Conservation (phyloP, 192 early-diverging fungal genomes). For the Funneliformis mosseae region DNA sequence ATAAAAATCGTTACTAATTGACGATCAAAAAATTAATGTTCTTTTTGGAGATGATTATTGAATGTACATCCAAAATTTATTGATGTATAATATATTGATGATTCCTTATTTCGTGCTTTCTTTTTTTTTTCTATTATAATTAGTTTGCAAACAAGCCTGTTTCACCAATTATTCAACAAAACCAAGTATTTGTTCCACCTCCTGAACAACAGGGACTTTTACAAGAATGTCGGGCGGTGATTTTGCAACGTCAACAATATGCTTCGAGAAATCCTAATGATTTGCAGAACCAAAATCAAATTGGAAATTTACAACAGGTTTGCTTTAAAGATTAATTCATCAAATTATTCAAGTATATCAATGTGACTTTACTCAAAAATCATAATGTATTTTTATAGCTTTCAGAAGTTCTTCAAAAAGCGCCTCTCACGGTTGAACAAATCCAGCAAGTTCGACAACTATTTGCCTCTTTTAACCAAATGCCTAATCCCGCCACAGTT, state of each 20-base stretch:
- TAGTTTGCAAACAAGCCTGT: constrained; percentile 5
- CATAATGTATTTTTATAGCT: constrained; percentile 44
- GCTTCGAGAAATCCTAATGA: constrained; percentile 29
- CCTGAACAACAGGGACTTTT: constrained; percentile 23
- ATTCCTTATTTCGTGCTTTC: background rate
- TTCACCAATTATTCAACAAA: constrained; percentile 3
- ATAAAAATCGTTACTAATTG: background rate
- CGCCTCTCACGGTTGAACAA: constrained; percentile 45
- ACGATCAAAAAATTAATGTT: background rate
- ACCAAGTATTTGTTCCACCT: constrained; percentile 30
- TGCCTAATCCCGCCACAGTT: constrained; percentile 35
- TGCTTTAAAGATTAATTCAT: constrained; percentile 3
- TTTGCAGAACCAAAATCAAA: constrained; percentile 31
- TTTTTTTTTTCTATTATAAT: constrained; percentile 14
- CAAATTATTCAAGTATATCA: background rate
- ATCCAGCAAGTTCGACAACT: constrained; percentile 51
- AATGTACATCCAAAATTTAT: background rate
- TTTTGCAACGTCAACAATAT: constrained; percentile 27
- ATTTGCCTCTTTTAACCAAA: constrained; percentile 34
- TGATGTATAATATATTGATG: background rate
- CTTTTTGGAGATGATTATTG: background rate
- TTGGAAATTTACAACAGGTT: constrained; percentile 26
- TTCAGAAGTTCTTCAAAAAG: constrained; percentile 47
- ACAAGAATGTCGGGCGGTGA: constrained; percentile 22
- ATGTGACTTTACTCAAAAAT: constrained; percentile 18